Evolutionary conservation across 176 grass and related monocot species (phyloP), one percentile per base, ranked within the genome.

Genomic region (maize (Zea mays)): DNA sequence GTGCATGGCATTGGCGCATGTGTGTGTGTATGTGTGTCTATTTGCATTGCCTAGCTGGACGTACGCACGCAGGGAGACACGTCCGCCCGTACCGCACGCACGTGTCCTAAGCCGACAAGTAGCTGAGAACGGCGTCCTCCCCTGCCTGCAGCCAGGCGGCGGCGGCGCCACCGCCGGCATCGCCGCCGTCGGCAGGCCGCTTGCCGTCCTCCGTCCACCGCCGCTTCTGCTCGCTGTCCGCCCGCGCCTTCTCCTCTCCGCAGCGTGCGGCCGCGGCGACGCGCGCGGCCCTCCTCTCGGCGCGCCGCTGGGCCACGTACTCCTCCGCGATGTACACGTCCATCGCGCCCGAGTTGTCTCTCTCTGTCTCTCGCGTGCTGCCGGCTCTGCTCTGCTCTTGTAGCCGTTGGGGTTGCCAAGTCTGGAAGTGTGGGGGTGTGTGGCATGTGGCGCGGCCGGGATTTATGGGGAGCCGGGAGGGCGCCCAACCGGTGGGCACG

Each of bases 261-360:
- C 74, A 15, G 20, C 75, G 62, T n/a, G 4, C n/a, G 5, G 4
- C 27, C 21, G 42, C 61, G 15, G 86, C 70, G 10, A 33, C 21
- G 54, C 57, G 56, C 48, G 80, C 75, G 13, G 74, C 74, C 37
- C 55, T 79, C 86, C 81, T 93, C 80, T 92, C 89, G 12, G 69
- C 88, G 38, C 86, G 86, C 71, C 89, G 86, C 78, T 66, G 76
- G n/a, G 15, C 61, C 84, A 85, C 80, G 76, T 87, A 96, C 81
- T 96, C 89, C 75, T 92, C 89, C 10, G 86, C 87, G 62, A 96
- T 92, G 79, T 96, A 96, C 92, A 96, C 89, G 79, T 92, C 89
- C 92, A 95, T 95, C 10, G n/a, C 42, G 54, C 12, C 27, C 40
- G 35, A 11, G 8, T 50, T 27, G 27, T 27, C 27, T 27, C 11